Percentiles rank a stretch among this genome's conserved stretches.
phyloP scores from a whole-genome alignment of 805 yeast species.

The Candida silvicultrix region DNA sequence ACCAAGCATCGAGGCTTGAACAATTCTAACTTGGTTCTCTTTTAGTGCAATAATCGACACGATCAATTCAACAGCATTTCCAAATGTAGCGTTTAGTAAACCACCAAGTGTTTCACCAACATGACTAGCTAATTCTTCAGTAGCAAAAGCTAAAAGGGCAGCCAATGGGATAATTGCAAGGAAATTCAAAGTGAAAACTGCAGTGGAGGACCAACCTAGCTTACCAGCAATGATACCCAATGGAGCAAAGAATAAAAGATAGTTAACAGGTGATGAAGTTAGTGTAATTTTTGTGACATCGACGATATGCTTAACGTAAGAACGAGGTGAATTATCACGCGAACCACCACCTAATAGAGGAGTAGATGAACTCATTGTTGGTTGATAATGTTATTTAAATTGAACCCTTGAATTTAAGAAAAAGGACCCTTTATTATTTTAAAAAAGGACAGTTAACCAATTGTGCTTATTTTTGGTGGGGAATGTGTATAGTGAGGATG shows the following conservation, averaged over 20 bases:
- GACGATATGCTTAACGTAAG: slow-evolving; percentile 12
- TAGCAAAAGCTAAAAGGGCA: slow-evolving; percentile 81
- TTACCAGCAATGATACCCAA: slow-evolving; percentile 73
- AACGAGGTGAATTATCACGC: slow-evolving; percentile 1
- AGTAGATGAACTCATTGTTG: slow-evolving; percentile 17
- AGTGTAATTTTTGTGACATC: slow-evolving; percentile 25
- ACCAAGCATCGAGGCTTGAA: slow-evolving; percentile 96
- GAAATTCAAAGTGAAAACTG: slow-evolving; percentile 70
- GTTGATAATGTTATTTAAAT: too few relatives aligned
- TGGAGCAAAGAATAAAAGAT: slow-evolving; percentile 79
- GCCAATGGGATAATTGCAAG: slow-evolving; percentile 91
- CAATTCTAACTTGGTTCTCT: slow-evolving; percentile 85
- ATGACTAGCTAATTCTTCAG: slow-evolving; percentile 83
- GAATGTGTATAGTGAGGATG: too few relatives aligned
- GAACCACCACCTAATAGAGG: slow-evolving; percentile 11
- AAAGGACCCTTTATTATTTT: too few relatives aligned
- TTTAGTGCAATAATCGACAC: slow-evolving; percentile 86
- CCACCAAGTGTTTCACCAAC: slow-evolving; percentile 95
- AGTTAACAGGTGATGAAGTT: slow-evolving; percentile 66
- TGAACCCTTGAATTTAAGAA: too few relatives aligned
- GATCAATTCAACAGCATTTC: slow-evolving; percentile 95
- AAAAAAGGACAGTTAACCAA: too few relatives aligned
- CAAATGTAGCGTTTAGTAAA: slow-evolving; percentile 90
- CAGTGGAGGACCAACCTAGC: slow-evolving; percentile 45
- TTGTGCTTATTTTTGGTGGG: too few relatives aligned